A percentile compares a stretch with the other conserved stretches of the same genome.
Evolutionary conservation across 192 early-diverging fungal genomes (phyloP).

Genomic region (Backusella luteola): DNA sequence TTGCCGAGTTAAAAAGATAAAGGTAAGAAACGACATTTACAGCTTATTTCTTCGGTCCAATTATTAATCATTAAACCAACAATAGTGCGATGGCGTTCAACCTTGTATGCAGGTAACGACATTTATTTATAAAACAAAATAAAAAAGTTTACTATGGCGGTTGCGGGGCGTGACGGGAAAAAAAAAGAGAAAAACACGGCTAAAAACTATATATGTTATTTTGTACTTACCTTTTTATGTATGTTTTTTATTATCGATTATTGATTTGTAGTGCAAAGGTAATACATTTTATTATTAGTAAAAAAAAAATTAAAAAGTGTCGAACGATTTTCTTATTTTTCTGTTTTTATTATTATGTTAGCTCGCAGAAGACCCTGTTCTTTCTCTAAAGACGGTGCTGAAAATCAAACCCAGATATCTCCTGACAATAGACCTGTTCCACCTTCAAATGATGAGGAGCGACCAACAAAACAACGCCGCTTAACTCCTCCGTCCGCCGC

Average conservation of each 20-base stretch:
- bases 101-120: slow-evolving; percentile 33
- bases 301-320: background rate
- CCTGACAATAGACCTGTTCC: background rate
- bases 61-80: background rate
- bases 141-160: background rate
- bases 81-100: slow-evolving; percentile 33
- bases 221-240: background rate
- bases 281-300: background rate
- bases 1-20: slow-evolving; percentile 31
- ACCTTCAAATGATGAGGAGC: background rate
- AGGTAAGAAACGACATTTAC: slow-evolving; percentile 7
- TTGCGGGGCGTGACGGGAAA: background rate
- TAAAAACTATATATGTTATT: background rate
- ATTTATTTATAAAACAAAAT: background rate
- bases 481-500: background rate
- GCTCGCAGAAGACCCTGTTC: slow-evolving; percentile 32
- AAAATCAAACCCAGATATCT: slow-evolving; percentile 8
- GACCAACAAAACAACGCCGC: background rate
- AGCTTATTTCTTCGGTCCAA: background rate
- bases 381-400: slow-evolving; percentile 30
- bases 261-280: slow-evolving; percentile 13
- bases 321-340: background rate
- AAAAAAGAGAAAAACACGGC: background rate
- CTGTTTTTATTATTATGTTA: background rate
- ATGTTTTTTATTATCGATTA: background rate